These are phyloP conservation scores for Monosporozyma solicola DNA, from an alignment of 805 yeast genomes.

Conservation along the genomic window DNA sequence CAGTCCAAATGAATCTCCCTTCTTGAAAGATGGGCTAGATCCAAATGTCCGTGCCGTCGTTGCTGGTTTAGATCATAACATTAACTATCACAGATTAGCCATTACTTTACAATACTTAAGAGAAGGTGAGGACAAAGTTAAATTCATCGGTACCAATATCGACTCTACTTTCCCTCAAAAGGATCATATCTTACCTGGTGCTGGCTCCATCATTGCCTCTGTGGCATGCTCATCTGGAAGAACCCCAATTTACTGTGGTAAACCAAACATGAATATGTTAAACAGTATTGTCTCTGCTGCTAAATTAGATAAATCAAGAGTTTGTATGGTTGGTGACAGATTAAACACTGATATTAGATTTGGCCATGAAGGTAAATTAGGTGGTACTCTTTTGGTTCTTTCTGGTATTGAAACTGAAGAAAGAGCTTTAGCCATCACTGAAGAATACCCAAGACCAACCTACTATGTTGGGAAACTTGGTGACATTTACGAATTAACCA, in stretches of 20 bases:
- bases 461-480: constrained; percentile 66
- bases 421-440: constrained; percentile 35
- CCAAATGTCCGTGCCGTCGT: constrained; percentile 77
- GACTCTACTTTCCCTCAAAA: constrained; percentile 92
- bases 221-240: constrained; percentile 71
- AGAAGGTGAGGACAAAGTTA: constrained; percentile 38
- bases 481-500: constrained; percentile 51
- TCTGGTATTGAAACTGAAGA: constrained; percentile 85
- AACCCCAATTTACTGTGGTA: constrained; percentile 84
- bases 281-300: constrained; percentile 69
- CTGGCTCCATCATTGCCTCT: constrained; percentile 82
- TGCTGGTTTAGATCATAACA: constrained; percentile 69
- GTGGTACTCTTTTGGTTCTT: constrained; percentile 74
- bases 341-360: constrained; percentile 91
- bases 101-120: constrained; percentile 72
- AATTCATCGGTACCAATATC: constrained; percentile 86
- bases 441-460: constrained; percentile 43
- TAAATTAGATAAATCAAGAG: constrained; percentile 44
- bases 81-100: constrained; percentile 78
- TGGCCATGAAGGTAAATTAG: constrained; percentile 76
- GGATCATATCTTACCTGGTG: constrained; percentile 85
- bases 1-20: constrained; percentile 46
- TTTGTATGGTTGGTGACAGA: constrained; percentile 93
- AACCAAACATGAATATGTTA: constrained; percentile 86
- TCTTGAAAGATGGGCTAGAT: constrained; percentile 45